phyloP scores from a whole-genome alignment of 352 stramenopile species.

The Phytophthora constricta region DNA sequence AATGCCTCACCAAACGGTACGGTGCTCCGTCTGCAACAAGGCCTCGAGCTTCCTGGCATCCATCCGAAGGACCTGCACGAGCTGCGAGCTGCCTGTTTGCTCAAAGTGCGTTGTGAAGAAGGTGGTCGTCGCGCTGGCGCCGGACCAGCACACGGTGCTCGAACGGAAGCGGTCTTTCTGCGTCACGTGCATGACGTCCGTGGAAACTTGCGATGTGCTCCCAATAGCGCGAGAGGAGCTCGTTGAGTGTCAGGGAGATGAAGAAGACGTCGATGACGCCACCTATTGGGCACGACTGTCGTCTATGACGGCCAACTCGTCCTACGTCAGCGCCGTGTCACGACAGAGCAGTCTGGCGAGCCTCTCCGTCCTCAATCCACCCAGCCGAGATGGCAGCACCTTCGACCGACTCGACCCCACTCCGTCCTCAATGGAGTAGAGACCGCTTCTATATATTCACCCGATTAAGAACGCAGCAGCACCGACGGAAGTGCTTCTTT shows the following conservation, averaged over 20 bases:
- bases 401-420: neutral
- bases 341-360: constrained; percentile 32
- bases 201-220: constrained; percentile 35
- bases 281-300: constrained; percentile 33
- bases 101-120: constrained; percentile 48
- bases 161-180: constrained; percentile 45
- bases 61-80: constrained; percentile 38
- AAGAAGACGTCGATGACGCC: constrained; percentile 30
- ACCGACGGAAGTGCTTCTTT: constrained; percentile 27
- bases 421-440: constrained; percentile 16
- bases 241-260: constrained; percentile 23
- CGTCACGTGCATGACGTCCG: constrained; percentile 31
- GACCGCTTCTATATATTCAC: neutral
- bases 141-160: constrained; percentile 42
- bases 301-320: constrained; percentile 35
- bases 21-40: constrained; percentile 36
- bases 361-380: constrained; percentile 30
- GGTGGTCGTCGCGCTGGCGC: constrained; percentile 42
- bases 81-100: constrained; percentile 41
- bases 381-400: constrained; percentile 23
- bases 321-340: constrained; percentile 33
- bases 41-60: constrained; percentile 28
- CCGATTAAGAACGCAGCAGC: constrained; percentile 5
- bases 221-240: constrained; percentile 43
- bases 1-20: constrained; percentile 5